Percentiles rank a stretch among this genome's conserved stretches.
These are phyloP conservation scores for Scleromitrula shiraiana DNA, from an alignment of 2,329 filamentous ascomycete species.

Conservation along the genomic window DNA sequence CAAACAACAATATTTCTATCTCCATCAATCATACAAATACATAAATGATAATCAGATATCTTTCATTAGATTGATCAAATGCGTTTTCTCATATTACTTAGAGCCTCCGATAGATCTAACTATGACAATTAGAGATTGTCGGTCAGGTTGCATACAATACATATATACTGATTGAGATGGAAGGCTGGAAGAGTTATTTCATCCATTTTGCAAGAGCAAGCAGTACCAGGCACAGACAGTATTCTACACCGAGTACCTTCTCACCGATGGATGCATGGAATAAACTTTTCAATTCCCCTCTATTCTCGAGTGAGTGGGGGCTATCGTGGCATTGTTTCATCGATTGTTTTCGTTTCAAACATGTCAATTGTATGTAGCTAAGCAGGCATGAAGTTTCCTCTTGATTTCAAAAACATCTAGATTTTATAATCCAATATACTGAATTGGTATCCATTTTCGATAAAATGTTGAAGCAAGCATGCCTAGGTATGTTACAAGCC, in stretches of 20 bases:
- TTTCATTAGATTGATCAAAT: too few relatives aligned
- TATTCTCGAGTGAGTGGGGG: constrained; percentile 3
- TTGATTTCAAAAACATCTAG: neutral
- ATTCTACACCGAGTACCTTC: constrained; percentile 1
- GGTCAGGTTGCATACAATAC: too few relatives aligned
- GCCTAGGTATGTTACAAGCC: constrained; percentile 5
- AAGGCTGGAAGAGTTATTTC: constrained; percentile 5
- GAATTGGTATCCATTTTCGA: neutral
- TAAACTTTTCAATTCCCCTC: constrained; percentile 1
- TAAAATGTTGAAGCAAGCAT: neutral
- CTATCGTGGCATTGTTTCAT: constrained; percentile 5
- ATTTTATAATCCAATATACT: too few relatives aligned
- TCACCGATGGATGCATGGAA: neutral
- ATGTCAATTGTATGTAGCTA: constrained; percentile 1
- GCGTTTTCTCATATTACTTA: too few relatives aligned
- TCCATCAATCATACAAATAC: too few relatives aligned
- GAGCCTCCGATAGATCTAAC: too few relatives aligned
- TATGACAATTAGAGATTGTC: too few relatives aligned
- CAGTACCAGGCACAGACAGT: neutral
- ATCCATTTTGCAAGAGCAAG: too few relatives aligned
- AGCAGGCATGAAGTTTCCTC: constrained; percentile 1
- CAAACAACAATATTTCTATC: too few relatives aligned
- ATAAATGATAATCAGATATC: too few relatives aligned
- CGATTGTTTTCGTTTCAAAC: constrained; percentile 13
- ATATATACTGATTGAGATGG: too few relatives aligned